These are phyloP conservation scores for Cercospora sp. DNA, from an alignment of 2,329 filamentous ascomycete genomes.

Conservation along the genomic window DNA sequence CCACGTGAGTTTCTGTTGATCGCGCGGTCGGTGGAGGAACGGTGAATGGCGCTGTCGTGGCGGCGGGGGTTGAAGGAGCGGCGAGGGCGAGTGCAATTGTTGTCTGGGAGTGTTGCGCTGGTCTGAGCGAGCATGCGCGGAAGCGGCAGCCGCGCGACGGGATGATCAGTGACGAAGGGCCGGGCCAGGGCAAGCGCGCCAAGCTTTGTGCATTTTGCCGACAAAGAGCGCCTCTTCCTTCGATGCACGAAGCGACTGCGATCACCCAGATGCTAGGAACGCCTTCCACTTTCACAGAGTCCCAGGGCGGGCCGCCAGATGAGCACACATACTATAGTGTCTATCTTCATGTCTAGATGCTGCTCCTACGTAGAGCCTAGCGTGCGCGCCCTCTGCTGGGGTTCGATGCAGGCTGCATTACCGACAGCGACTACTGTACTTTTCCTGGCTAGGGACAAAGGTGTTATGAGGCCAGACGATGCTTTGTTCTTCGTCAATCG, in stretches of 20 bases:
- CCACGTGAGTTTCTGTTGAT: not conserved
- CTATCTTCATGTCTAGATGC: not conserved
- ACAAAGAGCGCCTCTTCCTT: not conserved
- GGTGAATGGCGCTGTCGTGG: not conserved
- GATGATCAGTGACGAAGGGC: conserved; percentile 3
- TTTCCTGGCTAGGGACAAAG: not conserved
- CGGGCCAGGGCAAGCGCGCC: conserved; percentile 2
- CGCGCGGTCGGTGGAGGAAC: not conserved
- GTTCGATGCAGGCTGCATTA: not conserved
- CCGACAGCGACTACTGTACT: not conserved
- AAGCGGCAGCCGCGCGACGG: conserved; percentile 2
- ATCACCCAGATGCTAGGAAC: not conserved
- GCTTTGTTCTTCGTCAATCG: not conserved
- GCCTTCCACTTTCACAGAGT: not conserved
- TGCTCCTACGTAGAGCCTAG: not conserved
- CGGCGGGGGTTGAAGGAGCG: not conserved
- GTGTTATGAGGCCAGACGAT: not conserved
- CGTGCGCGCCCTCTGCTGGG: not conserved
- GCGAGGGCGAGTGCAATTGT: conserved; percentile 4
- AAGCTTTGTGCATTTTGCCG: conserved; percentile 1
- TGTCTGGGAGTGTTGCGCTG: not conserved
- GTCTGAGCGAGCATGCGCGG: conserved; percentile 3
- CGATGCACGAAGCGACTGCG: not conserved
- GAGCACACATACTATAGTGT: not conserved
- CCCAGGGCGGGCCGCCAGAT: not conserved